Evolutionary conservation across 2,329 filamentous ascomycete species (phyloP).

Genomic region (Plectosphaerella sp.): DNA sequence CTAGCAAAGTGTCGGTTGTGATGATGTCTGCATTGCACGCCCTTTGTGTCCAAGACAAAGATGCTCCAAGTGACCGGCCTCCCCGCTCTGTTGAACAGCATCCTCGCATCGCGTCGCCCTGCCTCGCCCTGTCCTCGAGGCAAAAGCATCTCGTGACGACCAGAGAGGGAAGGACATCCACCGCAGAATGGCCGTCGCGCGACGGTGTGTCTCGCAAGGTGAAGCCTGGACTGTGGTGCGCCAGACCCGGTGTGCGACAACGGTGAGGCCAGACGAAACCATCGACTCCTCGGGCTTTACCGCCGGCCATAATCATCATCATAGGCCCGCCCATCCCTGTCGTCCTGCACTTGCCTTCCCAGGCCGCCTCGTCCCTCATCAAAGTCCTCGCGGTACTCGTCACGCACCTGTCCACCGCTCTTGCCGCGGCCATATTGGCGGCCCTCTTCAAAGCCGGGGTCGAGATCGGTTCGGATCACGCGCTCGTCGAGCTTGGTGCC

Average conservation of each 20-base stretch:
- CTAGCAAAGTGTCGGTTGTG: too few relatives aligned
- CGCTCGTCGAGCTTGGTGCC: slow-evolving; percentile 97
- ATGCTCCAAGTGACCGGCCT: too few relatives aligned
- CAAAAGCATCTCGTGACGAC: neutral
- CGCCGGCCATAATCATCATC: slow-evolving; percentile 26
- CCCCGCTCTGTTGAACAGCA: too few relatives aligned
- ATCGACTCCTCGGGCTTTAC: slow-evolving; percentile 7
- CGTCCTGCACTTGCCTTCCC: slow-evolving; percentile 67
- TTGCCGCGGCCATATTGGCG: slow-evolving; percentile 94
- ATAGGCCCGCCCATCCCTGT: slow-evolving; percentile 35
- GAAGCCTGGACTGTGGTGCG: too few relatives aligned
- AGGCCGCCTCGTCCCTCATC: slow-evolving; percentile 91
- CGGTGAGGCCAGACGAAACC: slow-evolving; percentile 9
- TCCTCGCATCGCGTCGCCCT: too few relatives aligned
- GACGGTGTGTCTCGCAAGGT: too few relatives aligned
- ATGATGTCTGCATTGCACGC: too few relatives aligned
- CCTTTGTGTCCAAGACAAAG: too few relatives aligned
- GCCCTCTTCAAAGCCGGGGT: slow-evolving; percentile 93
- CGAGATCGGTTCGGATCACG: slow-evolving; percentile 90
- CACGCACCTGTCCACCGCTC: slow-evolving; percentile 92
- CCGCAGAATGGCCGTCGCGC: too few relatives aligned
- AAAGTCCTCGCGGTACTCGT: slow-evolving; percentile 96
- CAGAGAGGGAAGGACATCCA: neutral
- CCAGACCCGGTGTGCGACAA: too few relatives aligned
- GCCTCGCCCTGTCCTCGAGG: too few relatives aligned